Base-by-base conservation (phyloP, 2,329 filamentous ascomycete genomes). In the Calonectria pseudoreteaudii region DNA sequence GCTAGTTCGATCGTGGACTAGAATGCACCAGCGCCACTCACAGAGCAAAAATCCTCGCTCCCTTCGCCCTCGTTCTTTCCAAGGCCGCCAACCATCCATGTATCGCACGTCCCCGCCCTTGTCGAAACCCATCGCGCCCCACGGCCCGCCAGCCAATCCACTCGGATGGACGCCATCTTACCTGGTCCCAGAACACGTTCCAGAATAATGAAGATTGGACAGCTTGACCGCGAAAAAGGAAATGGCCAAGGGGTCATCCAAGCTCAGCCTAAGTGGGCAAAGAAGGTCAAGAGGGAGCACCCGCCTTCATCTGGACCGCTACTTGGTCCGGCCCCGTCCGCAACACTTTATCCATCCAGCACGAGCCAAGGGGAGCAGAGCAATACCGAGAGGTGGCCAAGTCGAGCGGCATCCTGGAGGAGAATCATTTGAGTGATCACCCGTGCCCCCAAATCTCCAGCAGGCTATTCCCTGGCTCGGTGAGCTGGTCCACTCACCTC, bases 181-280 rank as follows among this genome's bases (percentile, higher is more conserved):
- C 70, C 65, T 38, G 49, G 44, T 56, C 47, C 66, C 30, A 20
- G 56, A 38, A 62, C 66, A 2, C 31, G 70, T 68, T 68, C 66
- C 66, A 72, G 70, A 72, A 44, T 66, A 31, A 72, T 56, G 56
- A 72, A 62, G 31, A 23, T 41, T 69, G 31, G n/a, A 41, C 50
- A 44, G 30, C 38, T 49, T 34, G 56, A 11, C 34, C 56, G 14
- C 36, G 56, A 62, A 62, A 62, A 41, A 62, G 56, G 34, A 62
- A 62, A 62, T 62, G 26, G 34, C 23, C 23, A 62, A 62, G 56
- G 34, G 56, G 56, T 8, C 36, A 41, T 41, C 34, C 56, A 62
- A 41, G 23, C 56, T 30, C 56, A 28, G 34, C 36, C 38, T 20
- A 66, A 66, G 41, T 66, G 64, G 47, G n/a, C 44, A 52, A 49